Evolutionary conservation across 2,329 filamentous ascomycete genomes (phyloP).

Genomic region (Penicillium thymicola): DNA sequence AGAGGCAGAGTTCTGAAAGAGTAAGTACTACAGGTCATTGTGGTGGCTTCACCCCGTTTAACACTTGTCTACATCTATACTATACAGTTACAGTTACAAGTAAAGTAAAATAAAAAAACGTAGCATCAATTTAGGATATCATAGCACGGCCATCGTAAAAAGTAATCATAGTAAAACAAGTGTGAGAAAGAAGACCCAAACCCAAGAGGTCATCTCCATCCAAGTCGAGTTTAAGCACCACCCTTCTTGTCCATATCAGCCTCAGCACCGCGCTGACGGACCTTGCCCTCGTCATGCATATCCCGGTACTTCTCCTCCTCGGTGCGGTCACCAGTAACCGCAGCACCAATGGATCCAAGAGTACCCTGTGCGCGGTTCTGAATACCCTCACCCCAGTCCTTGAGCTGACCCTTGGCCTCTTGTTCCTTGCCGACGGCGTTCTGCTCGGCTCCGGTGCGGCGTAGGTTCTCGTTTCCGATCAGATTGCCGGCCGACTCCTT

Average conservation of each 20-base stretch:
- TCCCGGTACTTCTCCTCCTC: conserved; percentile 64
- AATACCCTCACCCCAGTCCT: conserved; percentile 67
- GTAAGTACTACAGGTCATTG: too few species aligned
- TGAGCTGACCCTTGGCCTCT: conserved; percentile 78
- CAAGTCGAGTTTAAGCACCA: conserved; percentile 6
- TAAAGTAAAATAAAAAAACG: neutral
- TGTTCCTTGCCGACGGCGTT: conserved; percentile 75
- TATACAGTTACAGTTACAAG: neutral
- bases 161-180: conserved; percentile 7
- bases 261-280: conserved; percentile 78
- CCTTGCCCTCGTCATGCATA: conserved; percentile 79
- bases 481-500: conserved; percentile 79
- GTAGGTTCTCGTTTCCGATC: conserved; percentile 71
- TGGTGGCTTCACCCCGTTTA: neutral
- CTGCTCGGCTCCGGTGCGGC: conserved; percentile 70
- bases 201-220: neutral
- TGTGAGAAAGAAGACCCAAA: neutral
- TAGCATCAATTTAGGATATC: conserved; percentile 20
- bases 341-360: conserved; percentile 68
- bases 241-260: conserved; percentile 67
- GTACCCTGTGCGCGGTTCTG: conserved; percentile 66
- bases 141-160: conserved; percentile 11
- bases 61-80: neutral
- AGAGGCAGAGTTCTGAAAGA: too few species aligned
- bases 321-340: conserved; percentile 65